Evolutionary conservation across 169 alveolate species (phyloP).

Genomic region (Plasmodium ovale): DNA sequence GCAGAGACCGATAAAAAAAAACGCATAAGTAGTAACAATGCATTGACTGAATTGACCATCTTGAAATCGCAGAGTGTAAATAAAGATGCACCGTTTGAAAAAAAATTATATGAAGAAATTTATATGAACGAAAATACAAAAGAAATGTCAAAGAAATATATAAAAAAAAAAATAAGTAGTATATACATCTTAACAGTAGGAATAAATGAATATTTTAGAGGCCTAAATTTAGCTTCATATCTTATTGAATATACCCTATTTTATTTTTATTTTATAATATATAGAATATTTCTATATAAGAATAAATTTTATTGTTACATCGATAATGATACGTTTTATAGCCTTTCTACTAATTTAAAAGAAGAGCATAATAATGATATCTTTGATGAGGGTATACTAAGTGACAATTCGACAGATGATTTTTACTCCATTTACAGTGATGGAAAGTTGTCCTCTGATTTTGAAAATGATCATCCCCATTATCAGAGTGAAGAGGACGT

Average conservation of each 20-base stretch:
- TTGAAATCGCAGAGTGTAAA: slow-evolving; percentile 29
- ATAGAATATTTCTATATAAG: slow-evolving; percentile 59
- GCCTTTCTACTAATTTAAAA: slow-evolving; percentile 20
- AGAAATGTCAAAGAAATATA: slow-evolving; percentile 46
- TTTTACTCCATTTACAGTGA: slow-evolving; percentile 7
- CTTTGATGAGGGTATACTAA: slow-evolving; percentile 44
- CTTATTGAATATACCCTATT: slow-evolving; percentile 63
- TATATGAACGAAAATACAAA: slow-evolving; percentile 64
- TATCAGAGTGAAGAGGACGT: background rate
- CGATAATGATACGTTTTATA: slow-evolving; percentile 57
- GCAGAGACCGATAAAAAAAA: background rate
- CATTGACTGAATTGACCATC: slow-evolving; percentile 27
- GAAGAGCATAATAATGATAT: slow-evolving; percentile 34
- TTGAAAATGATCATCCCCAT: too few species aligned
- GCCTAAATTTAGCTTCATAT: slow-evolving; percentile 69
- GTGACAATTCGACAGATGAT: slow-evolving; percentile 16
- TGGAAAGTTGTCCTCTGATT: background rate
- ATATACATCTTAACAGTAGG: slow-evolving; percentile 72
- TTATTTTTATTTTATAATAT: slow-evolving; percentile 64
- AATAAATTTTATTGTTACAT: slow-evolving; percentile 44
- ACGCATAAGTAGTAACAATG: background rate
- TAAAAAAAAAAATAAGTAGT: slow-evolving; percentile 63
- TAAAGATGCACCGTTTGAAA: slow-evolving; percentile 45
- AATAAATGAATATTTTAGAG: slow-evolving; percentile 75
- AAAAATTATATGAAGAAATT: slow-evolving; percentile 70